Percentiles rank a stretch among this genome's conserved stretches.
These are phyloP conservation scores for Pleurotus cornucopiae DNA, from an alignment of 768 basidiomycete species.

Conservation along the genomic window DNA sequence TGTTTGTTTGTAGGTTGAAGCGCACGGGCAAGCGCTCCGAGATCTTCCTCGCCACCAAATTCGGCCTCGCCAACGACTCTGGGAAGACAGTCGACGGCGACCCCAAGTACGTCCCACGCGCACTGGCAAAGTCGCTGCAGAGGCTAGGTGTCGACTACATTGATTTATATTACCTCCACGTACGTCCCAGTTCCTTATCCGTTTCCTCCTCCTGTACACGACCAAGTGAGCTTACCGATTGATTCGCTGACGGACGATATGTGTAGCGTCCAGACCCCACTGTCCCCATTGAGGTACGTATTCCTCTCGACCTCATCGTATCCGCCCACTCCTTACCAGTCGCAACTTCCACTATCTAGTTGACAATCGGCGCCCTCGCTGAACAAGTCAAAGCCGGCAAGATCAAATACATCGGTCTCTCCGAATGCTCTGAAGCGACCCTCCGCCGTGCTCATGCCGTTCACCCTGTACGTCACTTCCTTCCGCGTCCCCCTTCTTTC, in stretches of 20 bases:
- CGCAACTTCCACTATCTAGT: constrained; percentile 12
- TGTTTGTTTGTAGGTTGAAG: constrained; percentile 34
- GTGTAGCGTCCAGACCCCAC: constrained; percentile 14
- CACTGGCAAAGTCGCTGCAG: constrained; percentile 33
- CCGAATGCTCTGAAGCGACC: constrained; percentile 38
- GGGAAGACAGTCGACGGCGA: constrained; percentile 19
- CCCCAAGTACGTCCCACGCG: constrained; percentile 34
- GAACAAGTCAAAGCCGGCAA: constrained; percentile 35
- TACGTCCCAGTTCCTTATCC: constrained; percentile 8
- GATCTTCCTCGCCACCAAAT: constrained; percentile 56
- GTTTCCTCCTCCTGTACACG: not conserved
- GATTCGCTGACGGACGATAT: too few relatives aligned
- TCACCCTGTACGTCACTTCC: constrained; percentile 27
- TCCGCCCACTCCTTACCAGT: too few relatives aligned
- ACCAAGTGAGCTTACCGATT: not conserved
- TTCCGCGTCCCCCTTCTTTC: not conserved
- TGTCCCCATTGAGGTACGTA: constrained; percentile 23
- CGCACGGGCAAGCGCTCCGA: constrained; percentile 38
- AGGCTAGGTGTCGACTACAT: constrained; percentile 34
- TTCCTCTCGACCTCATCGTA: not conserved
- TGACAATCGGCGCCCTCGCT: constrained; percentile 29
- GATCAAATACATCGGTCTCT: constrained; percentile 48
- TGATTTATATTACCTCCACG: constrained; percentile 37
- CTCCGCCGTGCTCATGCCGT: constrained; percentile 46
- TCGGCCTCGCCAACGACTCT: constrained; percentile 28